These are phyloP conservation scores for Zygosaccharomyces pseudobailii DNA, from an alignment of 1,139 yeast genomes.

Conservation along the genomic window DNA sequence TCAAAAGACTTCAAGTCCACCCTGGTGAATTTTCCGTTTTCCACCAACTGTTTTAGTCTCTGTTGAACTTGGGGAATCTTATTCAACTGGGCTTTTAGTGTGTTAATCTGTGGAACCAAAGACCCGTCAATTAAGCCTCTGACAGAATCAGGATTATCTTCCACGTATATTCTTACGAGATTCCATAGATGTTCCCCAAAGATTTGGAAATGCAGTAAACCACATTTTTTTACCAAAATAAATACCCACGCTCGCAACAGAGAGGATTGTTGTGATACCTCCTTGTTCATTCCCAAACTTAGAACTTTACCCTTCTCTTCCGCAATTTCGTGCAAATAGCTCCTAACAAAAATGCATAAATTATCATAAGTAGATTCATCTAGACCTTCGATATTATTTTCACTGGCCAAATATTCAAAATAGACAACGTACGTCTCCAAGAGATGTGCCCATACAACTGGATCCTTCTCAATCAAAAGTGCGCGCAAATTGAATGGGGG, in stretches of 20 bases:
- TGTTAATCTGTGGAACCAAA: conserved; percentile 29
- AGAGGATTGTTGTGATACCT: conserved; percentile 51
- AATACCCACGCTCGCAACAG: conserved; percentile 49
- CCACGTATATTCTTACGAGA: conserved; percentile 49
- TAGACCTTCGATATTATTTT: conserved; percentile 36
- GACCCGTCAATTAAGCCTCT: conserved; percentile 50
- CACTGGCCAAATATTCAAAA: conserved; percentile 42
- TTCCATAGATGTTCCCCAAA: conserved; percentile 62
- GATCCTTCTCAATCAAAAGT: conserved; percentile 71
- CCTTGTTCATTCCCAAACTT: conserved; percentile 67
- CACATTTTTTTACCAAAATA: conserved; percentile 47
- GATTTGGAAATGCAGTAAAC: conserved; percentile 51
- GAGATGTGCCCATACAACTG: conserved; percentile 74
- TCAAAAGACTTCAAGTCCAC: conserved; percentile 45
- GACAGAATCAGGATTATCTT: conserved; percentile 43
- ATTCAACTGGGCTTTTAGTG: conserved; percentile 28
- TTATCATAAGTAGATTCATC: conserved; percentile 55
- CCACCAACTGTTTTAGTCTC: conserved; percentile 42
- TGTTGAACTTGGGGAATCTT: conserved; percentile 30
- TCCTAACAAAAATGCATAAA: conserved; percentile 49
- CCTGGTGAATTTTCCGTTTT: conserved; percentile 42
- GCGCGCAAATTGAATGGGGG: conserved; percentile 73
- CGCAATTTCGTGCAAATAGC: conserved; percentile 55
- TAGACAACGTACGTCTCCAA: conserved; percentile 56
- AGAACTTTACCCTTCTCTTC: conserved; percentile 56